Conservation (phyloP, 2,329 filamentous ascomycete species). For the Diplocarpon mali region DNA sequence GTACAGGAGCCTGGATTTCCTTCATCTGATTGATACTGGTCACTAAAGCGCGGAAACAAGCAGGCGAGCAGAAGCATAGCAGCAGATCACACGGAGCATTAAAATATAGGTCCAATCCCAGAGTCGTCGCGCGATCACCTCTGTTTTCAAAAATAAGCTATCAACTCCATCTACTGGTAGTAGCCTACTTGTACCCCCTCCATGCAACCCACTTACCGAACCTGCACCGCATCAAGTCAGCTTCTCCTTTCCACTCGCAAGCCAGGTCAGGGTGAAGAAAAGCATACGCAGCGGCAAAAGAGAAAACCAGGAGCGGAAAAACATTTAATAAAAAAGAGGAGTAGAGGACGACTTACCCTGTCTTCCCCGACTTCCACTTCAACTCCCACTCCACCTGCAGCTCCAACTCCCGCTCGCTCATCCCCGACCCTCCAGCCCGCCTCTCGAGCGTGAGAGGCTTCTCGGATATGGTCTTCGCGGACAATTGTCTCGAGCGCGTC, state of each 20-base stretch:
- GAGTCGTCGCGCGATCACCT: constrained; percentile 1
- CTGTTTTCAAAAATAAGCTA: neutral
- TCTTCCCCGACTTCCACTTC: neutral
- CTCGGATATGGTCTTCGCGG: neutral
- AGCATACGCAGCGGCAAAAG: too few relatives aligned
- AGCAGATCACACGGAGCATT: too few relatives aligned
- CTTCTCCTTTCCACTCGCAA: neutral
- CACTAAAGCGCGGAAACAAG: too few relatives aligned
- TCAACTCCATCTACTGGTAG: neutral
- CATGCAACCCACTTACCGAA: neutral
- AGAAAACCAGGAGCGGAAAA: too few relatives aligned
- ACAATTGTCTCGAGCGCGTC: neutral
- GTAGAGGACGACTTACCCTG: neutral
- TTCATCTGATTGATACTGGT: too few relatives aligned
- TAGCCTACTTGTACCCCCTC: neutral
- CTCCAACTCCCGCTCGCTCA: neutral
- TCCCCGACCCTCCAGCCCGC: neutral
- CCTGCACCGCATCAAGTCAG: neutral
- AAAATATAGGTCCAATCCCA: too few relatives aligned
- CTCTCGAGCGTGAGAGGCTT: neutral
- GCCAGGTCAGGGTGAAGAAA: too few relatives aligned
- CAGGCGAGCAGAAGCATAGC: too few relatives aligned
- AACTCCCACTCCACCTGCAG: neutral
- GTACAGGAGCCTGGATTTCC: too few relatives aligned
- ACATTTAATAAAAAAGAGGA: too few relatives aligned